Base-by-base conservation (phyloP, 2,329 filamentous ascomycete genomes). In the Didymella pinodella region DNA sequence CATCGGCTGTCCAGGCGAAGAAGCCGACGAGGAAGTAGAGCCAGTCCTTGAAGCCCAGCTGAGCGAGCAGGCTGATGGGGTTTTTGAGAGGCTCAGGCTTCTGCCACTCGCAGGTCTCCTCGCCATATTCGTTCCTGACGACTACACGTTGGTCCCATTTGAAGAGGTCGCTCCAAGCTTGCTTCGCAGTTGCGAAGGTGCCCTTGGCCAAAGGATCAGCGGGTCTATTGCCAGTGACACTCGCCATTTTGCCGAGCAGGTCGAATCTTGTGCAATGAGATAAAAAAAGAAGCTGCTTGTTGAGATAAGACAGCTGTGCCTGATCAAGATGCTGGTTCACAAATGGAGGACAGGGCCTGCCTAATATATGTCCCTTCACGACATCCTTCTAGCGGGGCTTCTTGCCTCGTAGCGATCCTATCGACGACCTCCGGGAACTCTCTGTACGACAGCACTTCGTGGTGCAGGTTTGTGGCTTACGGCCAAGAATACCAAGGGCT, bases 1-100 rank as follows among this genome's bases (percentile, higher is more conserved):
- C 90, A 74, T 94, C 91, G 56, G 90, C 90, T 1, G 86, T 90
- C 91, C 91, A 94, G 16, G 90, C 88, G 32, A 84, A 77, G 71
- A 93, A 87, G 3, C 90, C 91, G 11, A 92, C 88, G 40, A 90
- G 64, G 78, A 94, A 82, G 80, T 91, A 93, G 16, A 90, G 71
- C 90, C 91, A 94, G 72, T 90, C 87, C 60, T 82, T 85, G 25
- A 80, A 79, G 3, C 82, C 84, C 16, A 95, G 82, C 76, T 88
- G 83, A 28, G 81, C 82, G 61, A 92, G 81, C 29, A 94, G 82
- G 36, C 82, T 86, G 77, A 94, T 79, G 38, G 91, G 91, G 73
- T 94, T 91, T 66, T 83, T 80, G 54, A 92, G 82, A 14, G 84
- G 87, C 44, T 87, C 84, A 0, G 90, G 89, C 20, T 82, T 74